Percentiles rank a stretch among this genome's conserved stretches.
Conservation (phyloP, 1,284 basidiomycete species). For the Ganoderma sinense region DNA sequence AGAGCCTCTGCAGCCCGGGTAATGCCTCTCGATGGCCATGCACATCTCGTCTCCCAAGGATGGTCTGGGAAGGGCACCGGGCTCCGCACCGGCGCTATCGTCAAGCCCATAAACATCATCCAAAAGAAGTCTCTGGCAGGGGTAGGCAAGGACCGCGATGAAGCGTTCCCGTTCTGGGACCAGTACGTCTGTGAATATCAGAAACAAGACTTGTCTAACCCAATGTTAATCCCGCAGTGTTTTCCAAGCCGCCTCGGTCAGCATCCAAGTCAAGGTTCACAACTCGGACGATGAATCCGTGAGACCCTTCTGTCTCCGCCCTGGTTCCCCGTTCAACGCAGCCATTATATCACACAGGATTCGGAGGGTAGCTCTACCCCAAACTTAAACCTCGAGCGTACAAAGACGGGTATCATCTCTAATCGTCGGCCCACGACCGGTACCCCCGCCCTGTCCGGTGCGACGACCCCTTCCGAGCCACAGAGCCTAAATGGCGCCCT, state of each 20-base stretch:
- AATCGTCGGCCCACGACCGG: constrained; percentile 67
- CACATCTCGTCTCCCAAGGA: constrained; percentile 83
- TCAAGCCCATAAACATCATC: constrained; percentile 77
- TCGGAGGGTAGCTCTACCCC: constrained; percentile 27
- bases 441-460: constrained; percentile 56
- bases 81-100: constrained; percentile 72
- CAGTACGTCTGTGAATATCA: constrained; percentile 64
- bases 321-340: not conserved
- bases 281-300: constrained; percentile 56
- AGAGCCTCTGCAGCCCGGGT: not conserved
- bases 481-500: constrained; percentile 35
- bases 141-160: constrained; percentile 90
- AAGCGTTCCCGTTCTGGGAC: constrained; percentile 96
- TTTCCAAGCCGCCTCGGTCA: constrained; percentile 79
- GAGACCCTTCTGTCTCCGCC: constrained; percentile 20
- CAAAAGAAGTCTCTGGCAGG: constrained; percentile 88
- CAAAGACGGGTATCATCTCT: constrained; percentile 80
- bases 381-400: constrained; percentile 55
- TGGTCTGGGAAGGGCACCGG: constrained; percentile 88
- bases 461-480: constrained; percentile 50
- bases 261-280: constrained; percentile 74
- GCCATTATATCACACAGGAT: not conserved
- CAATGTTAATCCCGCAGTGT: constrained; percentile 54
- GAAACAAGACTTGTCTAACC: not conserved
- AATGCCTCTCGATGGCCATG: constrained; percentile 82